Base-by-base conservation (phyloP, 257 asterid genomes). In the Cinchona pubescens region DNA sequence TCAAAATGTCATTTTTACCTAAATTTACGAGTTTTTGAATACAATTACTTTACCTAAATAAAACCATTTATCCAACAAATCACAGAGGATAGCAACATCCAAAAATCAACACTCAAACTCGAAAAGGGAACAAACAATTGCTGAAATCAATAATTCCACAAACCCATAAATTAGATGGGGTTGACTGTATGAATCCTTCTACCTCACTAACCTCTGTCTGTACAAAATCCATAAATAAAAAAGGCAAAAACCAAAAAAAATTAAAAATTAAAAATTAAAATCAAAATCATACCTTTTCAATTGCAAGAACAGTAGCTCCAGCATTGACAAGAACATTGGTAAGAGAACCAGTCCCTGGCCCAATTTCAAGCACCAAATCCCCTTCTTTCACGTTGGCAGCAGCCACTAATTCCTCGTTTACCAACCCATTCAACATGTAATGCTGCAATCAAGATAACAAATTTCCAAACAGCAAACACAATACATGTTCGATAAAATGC, bases 341-440 rank as follows among this genome's bases (percentile, higher is more conserved):
- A 84, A 92, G 88, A 38, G 99, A 95, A 80, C 99, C 99, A 73
- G 99, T 95, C 66, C 97, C 98, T 7, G 98, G 97, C 35, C 99
- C 98, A 79, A 95, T 92, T 77, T 95, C 99, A 43, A 92, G 89
- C 79, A 95, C 98, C 32, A 90, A 49, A 77, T 95, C 98, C 43
- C 98, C 98, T 84, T 88, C 96, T 76, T 82, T 83, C 59, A 92
- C 94, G 27, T 86, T 82, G 51, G 93, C 98, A 40, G 91, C 90
- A 75, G 83, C 86, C 56, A 85, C 93, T 34, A 95, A 83, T 82
- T 90, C 90, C 59, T 92, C 96, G 63, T 92, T 95, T 49, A 95
- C 83, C 42, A 86, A 83, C 60, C 79, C 85, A 85, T 91, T 85
- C 87, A 95, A 70, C 99, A 95, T 92, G 81, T 95, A 95, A 87